A percentile compares a stretch with the other conserved stretches of the same genome.
phyloP scores from a whole-genome alignment of 192 early-diverging fungal species.

The Coemansia sp. region DNA sequence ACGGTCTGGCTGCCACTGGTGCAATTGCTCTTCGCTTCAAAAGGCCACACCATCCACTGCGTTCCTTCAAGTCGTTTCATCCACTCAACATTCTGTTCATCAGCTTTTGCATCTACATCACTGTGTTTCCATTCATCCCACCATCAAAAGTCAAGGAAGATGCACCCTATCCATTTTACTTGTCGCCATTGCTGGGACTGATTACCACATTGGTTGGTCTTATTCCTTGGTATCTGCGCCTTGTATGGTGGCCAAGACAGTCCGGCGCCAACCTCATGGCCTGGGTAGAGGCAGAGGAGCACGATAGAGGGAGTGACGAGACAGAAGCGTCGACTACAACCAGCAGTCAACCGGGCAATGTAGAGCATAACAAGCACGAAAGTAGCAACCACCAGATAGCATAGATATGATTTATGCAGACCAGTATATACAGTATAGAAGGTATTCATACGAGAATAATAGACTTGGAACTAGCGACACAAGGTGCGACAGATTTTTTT shows the following conservation, averaged over 20 bases:
- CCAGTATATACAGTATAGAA: too few relatives aligned
- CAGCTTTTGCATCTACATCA: constrained; percentile 54
- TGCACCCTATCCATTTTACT: constrained; percentile 52
- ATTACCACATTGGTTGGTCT: constrained; percentile 41
- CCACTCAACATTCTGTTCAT: constrained; percentile 58
- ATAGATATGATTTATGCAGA: not conserved
- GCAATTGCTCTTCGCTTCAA: constrained; percentile 54
- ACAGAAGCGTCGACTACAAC: not conserved
- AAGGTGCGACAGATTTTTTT: too few relatives aligned
- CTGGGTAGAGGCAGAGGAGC: constrained; percentile 37
- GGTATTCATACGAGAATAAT: too few relatives aligned
- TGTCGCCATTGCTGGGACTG: constrained; percentile 54
- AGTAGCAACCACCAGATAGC: not conserved
- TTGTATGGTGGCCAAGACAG: constrained; percentile 49
- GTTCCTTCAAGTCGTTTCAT: constrained; percentile 55
- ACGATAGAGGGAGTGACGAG: not conserved
- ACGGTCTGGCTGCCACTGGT: constrained; percentile 58
- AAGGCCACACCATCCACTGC: constrained; percentile 43
- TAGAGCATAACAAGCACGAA: not conserved
- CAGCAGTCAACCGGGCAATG: not conserved
- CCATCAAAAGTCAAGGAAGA: constrained; percentile 24
- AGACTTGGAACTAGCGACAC: too few relatives aligned
- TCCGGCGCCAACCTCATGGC: constrained; percentile 24
- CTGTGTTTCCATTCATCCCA: constrained; percentile 60
- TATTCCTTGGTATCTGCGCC: constrained; percentile 55